Base-by-base conservation (phyloP, 768 basidiomycete genomes). In the Hericium alpestre region DNA sequence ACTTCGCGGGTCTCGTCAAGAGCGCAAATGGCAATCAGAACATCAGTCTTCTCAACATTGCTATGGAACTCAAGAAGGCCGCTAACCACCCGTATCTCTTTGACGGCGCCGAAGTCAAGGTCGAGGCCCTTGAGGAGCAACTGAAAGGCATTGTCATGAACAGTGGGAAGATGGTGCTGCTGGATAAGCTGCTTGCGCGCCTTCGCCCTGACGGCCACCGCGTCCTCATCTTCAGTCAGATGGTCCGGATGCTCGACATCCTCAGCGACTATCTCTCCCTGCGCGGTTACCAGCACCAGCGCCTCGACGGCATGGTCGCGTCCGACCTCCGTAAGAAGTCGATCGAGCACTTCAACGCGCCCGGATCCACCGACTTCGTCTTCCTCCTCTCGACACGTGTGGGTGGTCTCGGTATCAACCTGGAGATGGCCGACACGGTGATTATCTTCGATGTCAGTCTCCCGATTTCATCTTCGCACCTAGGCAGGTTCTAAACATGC, bases 171-270 rank as follows among this genome's bases (percentile, higher is more conserved):
- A 85, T 99, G 87, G 94, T 98, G 51, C 75, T 99, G 37, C 84
- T 99, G 56, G 96, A 99, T 75, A 99, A 99, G 70, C 81, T 99
- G 15, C 83, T 99, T n/a, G 80, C 78, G 22, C 84, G 91, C 16
- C 80, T 98, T 52, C 88, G 88, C 65, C 84, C 81, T 63, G 95
- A 98, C 68, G 90, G 90, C 3, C 96, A 98, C 66, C 89, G 96
- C 51, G 96, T 99, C 23, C 79, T 99, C 64, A 98, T 99, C 65
- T 99, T 99, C 77, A 96, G 93, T 65, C 93, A 97, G 72, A 99
- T 99, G 96, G 94, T 98, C 58, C 84, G 96, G 58, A 91, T 98
- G 84, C 79, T 99, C 48, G 96, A 99, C 72, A 98, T 99, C 69
- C 82, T 99, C 65, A 94, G 90, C 62, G 96, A 99, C 71, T 98